A percentile compares a stretch with the other conserved stretches of the same genome.
These are phyloP conservation scores for Fusarium nisikadoi DNA, from an alignment of 2,329 filamentous ascomycete genomes.

Conservation along the genomic window DNA sequence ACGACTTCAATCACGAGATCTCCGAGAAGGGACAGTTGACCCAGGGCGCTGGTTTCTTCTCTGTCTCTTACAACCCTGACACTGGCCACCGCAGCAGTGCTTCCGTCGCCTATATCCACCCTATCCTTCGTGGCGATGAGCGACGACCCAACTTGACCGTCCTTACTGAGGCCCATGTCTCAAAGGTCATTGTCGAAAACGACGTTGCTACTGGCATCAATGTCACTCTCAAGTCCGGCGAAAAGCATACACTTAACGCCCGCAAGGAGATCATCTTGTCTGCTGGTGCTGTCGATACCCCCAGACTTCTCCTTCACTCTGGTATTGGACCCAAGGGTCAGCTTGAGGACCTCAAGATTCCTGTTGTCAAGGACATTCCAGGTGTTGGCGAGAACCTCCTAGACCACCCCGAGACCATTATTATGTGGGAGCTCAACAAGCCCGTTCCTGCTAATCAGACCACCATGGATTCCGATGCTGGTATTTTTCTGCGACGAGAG, in stretches of 20 bases:
- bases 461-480: constrained; percentile 91
- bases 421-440: constrained; percentile 81
- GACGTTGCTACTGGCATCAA: constrained; percentile 79
- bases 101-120: constrained; percentile 92
- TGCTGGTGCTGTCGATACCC: constrained; percentile 84
- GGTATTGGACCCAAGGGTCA: constrained; percentile 66
- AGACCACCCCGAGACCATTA: constrained; percentile 70
- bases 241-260: constrained; percentile 66
- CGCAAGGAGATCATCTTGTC: constrained; percentile 82
- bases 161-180: constrained; percentile 89
- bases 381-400: constrained; percentile 71
- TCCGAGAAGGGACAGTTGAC: constrained; percentile 76
- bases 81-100: constrained; percentile 86
- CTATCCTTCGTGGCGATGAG: constrained; percentile 85
- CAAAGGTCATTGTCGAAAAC: constrained; percentile 77
- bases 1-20: constrained; percentile 90
- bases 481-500: constrained; percentile 87
- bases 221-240: constrained; percentile 67
- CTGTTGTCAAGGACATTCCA: constrained; percentile 66
- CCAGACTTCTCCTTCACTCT: constrained; percentile 70
- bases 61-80: constrained; percentile 90
- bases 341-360: constrained; percentile 63
- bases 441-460: constrained; percentile 81
- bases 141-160: constrained; percentile 85
- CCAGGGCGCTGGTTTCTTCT: constrained; percentile 88